Evolutionary conservation across 2,329 filamentous ascomycete genomes (phyloP).

Genomic region (Pseudogymnoascus destructans): DNA sequence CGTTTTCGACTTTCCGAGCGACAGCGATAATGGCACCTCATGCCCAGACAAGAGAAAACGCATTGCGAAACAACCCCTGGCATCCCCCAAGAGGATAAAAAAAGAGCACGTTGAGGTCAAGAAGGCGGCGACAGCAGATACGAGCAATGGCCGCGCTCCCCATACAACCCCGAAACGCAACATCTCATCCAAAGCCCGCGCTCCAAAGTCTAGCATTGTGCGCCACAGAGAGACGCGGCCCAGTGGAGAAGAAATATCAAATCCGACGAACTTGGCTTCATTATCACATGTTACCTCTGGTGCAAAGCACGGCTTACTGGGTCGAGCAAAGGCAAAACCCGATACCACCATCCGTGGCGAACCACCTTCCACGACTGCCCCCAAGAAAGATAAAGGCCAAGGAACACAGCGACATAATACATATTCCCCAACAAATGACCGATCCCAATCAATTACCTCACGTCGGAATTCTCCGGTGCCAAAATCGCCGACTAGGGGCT

Average conservation of each 20-base stretch:
- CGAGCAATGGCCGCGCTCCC: not conserved
- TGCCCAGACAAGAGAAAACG: slow-evolving; percentile 2
- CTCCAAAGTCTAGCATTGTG: not conserved
- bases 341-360: not conserved
- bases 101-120: not conserved
- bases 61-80: not conserved
- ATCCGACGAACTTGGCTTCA: not conserved
- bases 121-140: not conserved
- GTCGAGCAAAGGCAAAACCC: not conserved
- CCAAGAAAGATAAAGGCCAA: not conserved
- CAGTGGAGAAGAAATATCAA: not conserved
- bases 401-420: not conserved
- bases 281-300: not conserved
- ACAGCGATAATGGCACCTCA: slow-evolving; percentile 15
- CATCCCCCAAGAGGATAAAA: not conserved
- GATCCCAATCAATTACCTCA: not conserved
- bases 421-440: not conserved
- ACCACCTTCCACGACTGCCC: not conserved
- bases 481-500: not conserved
- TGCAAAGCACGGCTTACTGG: not conserved
- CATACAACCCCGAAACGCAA: not conserved
- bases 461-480: not conserved
- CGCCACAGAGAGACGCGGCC: not conserved
- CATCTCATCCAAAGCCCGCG: not conserved
- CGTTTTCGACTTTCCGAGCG: slow-evolving; percentile 14